Conservation (phyloP, 106 monocot species). For the Acorus calamus region DNA sequence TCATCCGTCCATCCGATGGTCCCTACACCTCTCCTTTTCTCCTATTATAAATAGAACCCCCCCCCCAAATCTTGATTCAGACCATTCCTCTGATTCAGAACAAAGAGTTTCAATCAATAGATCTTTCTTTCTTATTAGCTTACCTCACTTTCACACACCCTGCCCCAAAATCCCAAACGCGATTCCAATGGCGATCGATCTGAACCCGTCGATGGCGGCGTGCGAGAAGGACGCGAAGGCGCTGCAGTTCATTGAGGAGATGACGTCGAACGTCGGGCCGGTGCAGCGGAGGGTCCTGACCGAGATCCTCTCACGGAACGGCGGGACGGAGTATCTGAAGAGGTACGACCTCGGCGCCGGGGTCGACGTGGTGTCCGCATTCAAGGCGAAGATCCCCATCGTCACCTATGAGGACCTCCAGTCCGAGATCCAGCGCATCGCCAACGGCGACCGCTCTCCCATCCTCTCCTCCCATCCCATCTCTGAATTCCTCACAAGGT, state of each 20-base stretch:
- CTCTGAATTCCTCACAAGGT: constrained; percentile 81
- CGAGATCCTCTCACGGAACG: constrained; percentile 48
- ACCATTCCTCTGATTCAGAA: too few relatives aligned
- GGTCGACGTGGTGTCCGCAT: constrained; percentile 16
- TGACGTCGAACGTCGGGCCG: constrained; percentile 28
- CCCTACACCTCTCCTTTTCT: too few relatives aligned
- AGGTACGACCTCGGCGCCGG: constrained; percentile 26
- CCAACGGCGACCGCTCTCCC: constrained; percentile 63
- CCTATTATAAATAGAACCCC: too few relatives aligned
- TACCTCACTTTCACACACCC: too few relatives aligned
- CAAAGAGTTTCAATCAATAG: too few relatives aligned
- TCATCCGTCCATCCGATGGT: too few relatives aligned
- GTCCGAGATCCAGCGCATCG: constrained; percentile 63
- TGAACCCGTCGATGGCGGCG: constrained; percentile 8
- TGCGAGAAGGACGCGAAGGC: constrained; percentile 27
- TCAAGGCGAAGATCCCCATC: constrained; percentile 43
- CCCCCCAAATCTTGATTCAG: too few relatives aligned
- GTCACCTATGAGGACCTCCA: constrained; percentile 65
- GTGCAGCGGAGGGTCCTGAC: constrained; percentile 44
- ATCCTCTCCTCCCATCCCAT: constrained; percentile 55
- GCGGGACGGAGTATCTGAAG: constrained; percentile 43
- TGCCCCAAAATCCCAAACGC: too few relatives aligned
- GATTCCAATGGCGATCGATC: too few relatives aligned
- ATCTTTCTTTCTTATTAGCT: too few relatives aligned
- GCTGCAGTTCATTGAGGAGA: constrained; percentile 39